Percentiles rank a stretch among this genome's conserved stretches.
phyloP scores from a whole-genome alignment of 345 rosid species.

The Rhizophora apiculata region DNA sequence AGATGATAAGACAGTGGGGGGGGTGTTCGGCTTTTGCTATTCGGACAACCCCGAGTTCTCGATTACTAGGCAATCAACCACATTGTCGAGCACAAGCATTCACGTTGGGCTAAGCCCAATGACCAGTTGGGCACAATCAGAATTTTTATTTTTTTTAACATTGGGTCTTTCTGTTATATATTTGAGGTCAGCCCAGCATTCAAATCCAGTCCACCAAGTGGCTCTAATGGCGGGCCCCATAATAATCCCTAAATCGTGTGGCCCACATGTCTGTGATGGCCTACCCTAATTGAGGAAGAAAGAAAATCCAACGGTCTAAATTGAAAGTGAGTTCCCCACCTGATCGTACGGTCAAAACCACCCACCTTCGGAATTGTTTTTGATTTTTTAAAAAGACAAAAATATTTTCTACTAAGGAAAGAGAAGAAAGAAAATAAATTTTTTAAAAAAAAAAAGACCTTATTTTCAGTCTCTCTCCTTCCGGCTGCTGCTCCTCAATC shows the following conservation, averaged over 20 bases:
- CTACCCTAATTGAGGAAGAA: not conserved
- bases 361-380: not conserved
- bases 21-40: no score
- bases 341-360: constrained; percentile 36
- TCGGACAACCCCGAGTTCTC: no score
- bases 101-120: no score
- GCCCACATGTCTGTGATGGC: not conserved
- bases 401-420: not conserved
- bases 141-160: no score
- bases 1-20: no score
- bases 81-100: no score
- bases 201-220: not conserved
- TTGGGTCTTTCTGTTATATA: no score
- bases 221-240: not conserved
- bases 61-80: no score
- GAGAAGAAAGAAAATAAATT: no score
- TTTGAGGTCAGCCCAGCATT: not conserved
- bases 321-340: constrained; percentile 40
- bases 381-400: not conserved
- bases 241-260: constrained; percentile 15
- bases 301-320: constrained; percentile 23
- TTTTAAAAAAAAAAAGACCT: no score
- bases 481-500: not conserved
- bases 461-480: not conserved
- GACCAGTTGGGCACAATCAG: no score